These are phyloP conservation scores for Penicillium turbatum DNA, from an alignment of 495 filamentous ascomycete species.

Conservation along the genomic window DNA sequence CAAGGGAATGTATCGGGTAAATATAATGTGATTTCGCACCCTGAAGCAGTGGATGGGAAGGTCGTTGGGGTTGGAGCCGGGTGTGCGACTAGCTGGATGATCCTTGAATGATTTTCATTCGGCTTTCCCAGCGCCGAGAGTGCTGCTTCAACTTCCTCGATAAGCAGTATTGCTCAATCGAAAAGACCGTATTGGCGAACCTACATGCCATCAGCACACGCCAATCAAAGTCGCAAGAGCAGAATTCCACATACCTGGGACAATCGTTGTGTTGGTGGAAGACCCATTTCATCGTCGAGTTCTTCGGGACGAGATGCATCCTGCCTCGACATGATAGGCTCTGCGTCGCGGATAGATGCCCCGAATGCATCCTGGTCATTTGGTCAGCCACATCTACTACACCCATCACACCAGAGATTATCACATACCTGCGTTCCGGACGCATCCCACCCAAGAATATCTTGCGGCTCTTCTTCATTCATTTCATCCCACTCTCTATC, in stretches of 20 bases:
- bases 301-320: neutral
- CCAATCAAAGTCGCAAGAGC: neutral
- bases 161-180: constrained; percentile 25
- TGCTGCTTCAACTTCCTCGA: neutral
- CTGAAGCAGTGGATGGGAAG: constrained; percentile 21
- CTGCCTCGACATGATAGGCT: constrained; percentile 21
- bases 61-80: constrained; percentile 67
- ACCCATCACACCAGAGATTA: neutral
- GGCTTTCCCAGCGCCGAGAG: neutral
- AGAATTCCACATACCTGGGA: constrained; percentile 38
- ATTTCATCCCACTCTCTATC: constrained; percentile 76
- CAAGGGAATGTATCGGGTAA: constrained; percentile 60
- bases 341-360: constrained; percentile 30
- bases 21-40: constrained; percentile 57
- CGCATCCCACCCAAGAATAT: constrained; percentile 78
- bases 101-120: constrained; percentile 32
- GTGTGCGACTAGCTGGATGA: constrained; percentile 85
- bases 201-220: constrained; percentile 23
- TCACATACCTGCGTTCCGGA: constrained; percentile 48
- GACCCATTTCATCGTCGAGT: constrained; percentile 34
- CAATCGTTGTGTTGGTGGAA: constrained; percentile 49
- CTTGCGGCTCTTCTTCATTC: constrained; percentile 66
- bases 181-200: constrained; percentile 44
- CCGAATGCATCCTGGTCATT: constrained; percentile 28
- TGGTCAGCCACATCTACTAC: constrained; percentile 1